Base-by-base conservation (phyloP, 163 green algal genomes). In the Scenedesmus sp. region DNA sequence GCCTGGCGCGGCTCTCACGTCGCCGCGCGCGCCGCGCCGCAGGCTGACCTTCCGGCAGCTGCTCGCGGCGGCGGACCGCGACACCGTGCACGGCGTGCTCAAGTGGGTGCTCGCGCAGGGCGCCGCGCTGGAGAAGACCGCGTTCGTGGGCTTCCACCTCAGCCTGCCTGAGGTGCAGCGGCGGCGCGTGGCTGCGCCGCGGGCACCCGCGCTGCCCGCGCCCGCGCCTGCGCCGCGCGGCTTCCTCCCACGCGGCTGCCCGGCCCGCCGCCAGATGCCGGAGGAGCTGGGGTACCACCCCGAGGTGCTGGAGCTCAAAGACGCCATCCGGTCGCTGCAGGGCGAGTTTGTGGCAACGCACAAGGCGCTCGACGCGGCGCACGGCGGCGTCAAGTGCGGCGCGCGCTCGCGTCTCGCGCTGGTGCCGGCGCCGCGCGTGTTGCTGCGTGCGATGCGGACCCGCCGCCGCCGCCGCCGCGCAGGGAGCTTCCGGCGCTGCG, bases 81-180 rank as follows among this genome's bases (percentile, higher is more conserved):
- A 91, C 31, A 81, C 85, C 22, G 62, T 90, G 18, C 88, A 89
- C 58, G 60, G 67, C 26, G 84, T 92, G 39, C 84, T 92, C 31
- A 88, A 87, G 53, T 92, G 88, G 88, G 78, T 92, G 74, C 79
- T 92, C 39, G 74, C 86, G 9, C 88, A 91, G 77, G 74, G 79
- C 1, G 76, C 87, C 54, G 51, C 83, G 65, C 86, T 92, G 76
- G 77, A 87, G 74, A 90, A 92, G 80, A 67, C 84, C 0, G 88
- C 88, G 2, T 92, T 92, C 83, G 88, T 92, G 26, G 88, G 88
- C 31, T 84, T 88, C 80, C 89, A 91, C 83, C 80, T 92, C 24
- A 87, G 57, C 73, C 89, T 89, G 63, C 86, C 86, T 63, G 86
- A 91, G 33, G 86, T 91, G n/a, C n/a, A n/a, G n/a, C n/a, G n/a